Conservation (phyloP, 129 eudicot genomes). For the Arctium minus region DNA sequence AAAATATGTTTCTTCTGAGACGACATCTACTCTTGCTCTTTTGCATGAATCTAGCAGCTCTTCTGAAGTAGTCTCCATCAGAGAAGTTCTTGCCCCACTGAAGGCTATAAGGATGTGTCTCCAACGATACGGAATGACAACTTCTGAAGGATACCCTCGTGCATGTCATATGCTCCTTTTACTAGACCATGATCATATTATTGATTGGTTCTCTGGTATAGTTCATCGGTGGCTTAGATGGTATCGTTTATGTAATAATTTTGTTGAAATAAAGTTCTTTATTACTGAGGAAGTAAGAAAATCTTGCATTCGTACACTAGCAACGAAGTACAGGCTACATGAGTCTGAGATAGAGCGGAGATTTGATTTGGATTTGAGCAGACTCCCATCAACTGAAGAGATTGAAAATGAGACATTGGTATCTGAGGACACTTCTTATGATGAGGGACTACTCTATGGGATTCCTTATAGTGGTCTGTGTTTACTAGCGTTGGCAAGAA, state of each 20-base stretch:
- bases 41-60: slow-evolving; percentile 34
- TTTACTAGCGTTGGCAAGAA: slow-evolving; percentile 62
- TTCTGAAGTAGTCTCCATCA: slow-evolving; percentile 24
- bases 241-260: slow-evolving; percentile 66
- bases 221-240: slow-evolving; percentile 73
- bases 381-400: slow-evolving; percentile 60
- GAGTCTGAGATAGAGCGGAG: slow-evolving; percentile 61
- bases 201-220: slow-evolving; percentile 78
- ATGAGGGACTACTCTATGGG: slow-evolving; percentile 68
- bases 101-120: slow-evolving; percentile 62
- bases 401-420: slow-evolving; percentile 28
- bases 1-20: slow-evolving; percentile 66
- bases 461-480: slow-evolving; percentile 63
- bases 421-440: slow-evolving; percentile 21
- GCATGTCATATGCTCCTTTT: slow-evolving; percentile 54
- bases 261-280: slow-evolving; percentile 48
- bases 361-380: slow-evolving; percentile 58
- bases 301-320: slow-evolving; percentile 87
- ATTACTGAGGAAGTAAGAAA: slow-evolving; percentile 47
- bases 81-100: slow-evolving; percentile 56
- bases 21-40: slow-evolving; percentile 54
- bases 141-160: slow-evolving; percentile 52
- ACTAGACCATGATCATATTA: slow-evolving; percentile 58
- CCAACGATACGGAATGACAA: slow-evolving; percentile 62
- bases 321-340: slow-evolving; percentile 62